phyloP scores from a whole-genome alignment of 805 yeast species.

The Wickerhamiella alocasiicola region DNA sequence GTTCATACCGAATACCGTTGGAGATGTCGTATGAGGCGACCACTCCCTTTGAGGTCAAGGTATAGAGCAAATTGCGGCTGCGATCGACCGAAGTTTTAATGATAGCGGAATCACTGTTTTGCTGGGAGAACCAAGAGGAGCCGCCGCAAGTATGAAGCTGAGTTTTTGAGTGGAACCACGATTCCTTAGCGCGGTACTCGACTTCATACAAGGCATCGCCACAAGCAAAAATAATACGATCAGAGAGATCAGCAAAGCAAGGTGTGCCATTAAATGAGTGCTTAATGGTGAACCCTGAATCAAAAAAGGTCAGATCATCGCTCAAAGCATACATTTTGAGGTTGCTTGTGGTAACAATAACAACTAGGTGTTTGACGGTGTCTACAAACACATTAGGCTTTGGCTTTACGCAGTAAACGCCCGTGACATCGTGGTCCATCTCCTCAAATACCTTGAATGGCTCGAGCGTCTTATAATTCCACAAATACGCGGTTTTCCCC shows the following conservation, averaged over 20 bases:
- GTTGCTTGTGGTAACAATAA: slow-evolving; percentile 71
- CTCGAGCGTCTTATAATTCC: slow-evolving; percentile 58
- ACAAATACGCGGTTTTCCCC: slow-evolving; percentile 68
- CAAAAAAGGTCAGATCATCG: slow-evolving; percentile 54
- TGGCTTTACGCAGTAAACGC: slow-evolving; percentile 71
- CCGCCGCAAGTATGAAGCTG: slow-evolving; percentile 25
- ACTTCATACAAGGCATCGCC: slow-evolving; percentile 77
- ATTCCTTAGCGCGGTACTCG: slow-evolving; percentile 66
- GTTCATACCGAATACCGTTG: slow-evolving; percentile 7
- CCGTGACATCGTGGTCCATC: slow-evolving; percentile 59
- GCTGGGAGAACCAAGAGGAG: slow-evolving; percentile 20
- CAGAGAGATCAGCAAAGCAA: slow-evolving; percentile 45
- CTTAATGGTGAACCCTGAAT: slow-evolving; percentile 78
- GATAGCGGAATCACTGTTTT: slow-evolving; percentile 40
- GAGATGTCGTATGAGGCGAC: background rate
- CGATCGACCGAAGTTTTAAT: slow-evolving; percentile 60
- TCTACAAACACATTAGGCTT: slow-evolving; percentile 69
- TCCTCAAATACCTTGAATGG: slow-evolving; percentile 77
- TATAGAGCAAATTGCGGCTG: slow-evolving; percentile 62
- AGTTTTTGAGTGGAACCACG: slow-evolving; percentile 78
- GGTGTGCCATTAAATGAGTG: slow-evolving; percentile 3
- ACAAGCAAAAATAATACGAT: slow-evolving; percentile 79
- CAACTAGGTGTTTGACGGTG: slow-evolving; percentile 54
- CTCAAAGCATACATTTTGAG: slow-evolving; percentile 67
- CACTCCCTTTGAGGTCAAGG: slow-evolving; percentile 31